Percentiles rank a stretch among this genome's conserved stretches.
These are phyloP conservation scores for Aegilops tauschii DNA, from an alignment of 176 grass and related monocot genomes.

Conservation along the genomic window DNA sequence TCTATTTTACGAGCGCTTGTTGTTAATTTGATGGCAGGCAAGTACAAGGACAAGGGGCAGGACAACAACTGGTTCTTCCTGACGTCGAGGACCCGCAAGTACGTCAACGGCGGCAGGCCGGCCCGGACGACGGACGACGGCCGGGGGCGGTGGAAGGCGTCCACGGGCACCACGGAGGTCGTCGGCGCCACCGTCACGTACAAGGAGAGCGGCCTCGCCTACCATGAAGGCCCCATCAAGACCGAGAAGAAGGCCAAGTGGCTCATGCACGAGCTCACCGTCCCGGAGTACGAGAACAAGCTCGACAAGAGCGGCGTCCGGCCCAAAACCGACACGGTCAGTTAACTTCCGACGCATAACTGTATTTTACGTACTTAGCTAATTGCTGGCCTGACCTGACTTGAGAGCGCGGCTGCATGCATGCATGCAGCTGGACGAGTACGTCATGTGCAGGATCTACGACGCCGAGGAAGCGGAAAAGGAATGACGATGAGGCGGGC, in stretches of 20 bases:
- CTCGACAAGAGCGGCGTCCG: background rate
- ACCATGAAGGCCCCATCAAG: conserved; percentile 8
- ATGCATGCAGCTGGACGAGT: conserved; percentile 26
- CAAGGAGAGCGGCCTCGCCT: conserved; percentile 2
- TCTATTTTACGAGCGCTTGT: background rate
- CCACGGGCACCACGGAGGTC: background rate
- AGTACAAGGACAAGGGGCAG: conserved; percentile 11
- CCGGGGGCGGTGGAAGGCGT: conserved; percentile 40
- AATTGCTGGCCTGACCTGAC: too few relatives aligned
- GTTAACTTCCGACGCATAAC: background rate
- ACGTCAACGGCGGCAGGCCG: conserved; percentile 8
- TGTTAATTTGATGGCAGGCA: background rate
- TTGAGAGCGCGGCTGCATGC: background rate
- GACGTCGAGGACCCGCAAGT: conserved; percentile 36
- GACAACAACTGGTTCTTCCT: conserved; percentile 30
- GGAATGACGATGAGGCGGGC: background rate
- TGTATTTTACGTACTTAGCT: too few relatives aligned
- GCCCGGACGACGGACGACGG: conserved; percentile 11
- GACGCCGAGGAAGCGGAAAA: background rate
- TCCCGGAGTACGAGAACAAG: conserved; percentile 10
- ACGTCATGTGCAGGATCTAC: conserved; percentile 29
- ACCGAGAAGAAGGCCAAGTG: conserved; percentile 32
- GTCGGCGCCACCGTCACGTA: background rate
- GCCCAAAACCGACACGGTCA: background rate
- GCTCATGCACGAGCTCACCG: conserved; percentile 39